A percentile compares a stretch with the other conserved stretches of the same genome.
These are phyloP conservation scores for Ziziphus jujuba DNA, from an alignment of 306 rosid genomes.

Conservation along the genomic window DNA sequence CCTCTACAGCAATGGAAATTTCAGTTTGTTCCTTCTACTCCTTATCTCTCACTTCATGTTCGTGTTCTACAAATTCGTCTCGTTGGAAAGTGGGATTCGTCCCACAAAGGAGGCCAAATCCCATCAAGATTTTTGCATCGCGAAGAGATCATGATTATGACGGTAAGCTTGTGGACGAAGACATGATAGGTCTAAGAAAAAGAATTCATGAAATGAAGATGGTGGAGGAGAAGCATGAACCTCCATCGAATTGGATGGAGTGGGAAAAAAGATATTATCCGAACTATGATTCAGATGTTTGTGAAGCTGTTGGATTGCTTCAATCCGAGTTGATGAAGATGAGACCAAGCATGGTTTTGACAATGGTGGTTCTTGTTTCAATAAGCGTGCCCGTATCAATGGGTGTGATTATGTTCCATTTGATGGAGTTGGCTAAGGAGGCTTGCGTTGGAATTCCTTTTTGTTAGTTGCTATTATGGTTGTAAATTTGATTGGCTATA, in stretches of 20 bases:
- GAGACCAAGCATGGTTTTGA: conserved; percentile 33
- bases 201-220: conserved; percentile 47
- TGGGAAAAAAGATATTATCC: conserved; percentile 35
- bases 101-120: background rate
- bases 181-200: conserved; percentile 56
- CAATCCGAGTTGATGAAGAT: conserved; percentile 34
- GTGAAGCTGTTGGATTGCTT: conserved; percentile 33
- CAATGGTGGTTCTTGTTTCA: conserved; percentile 24
- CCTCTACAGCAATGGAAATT: conserved; percentile 20
- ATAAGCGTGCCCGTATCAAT: conserved; percentile 22
- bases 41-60: background rate
- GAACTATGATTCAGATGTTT: conserved; percentile 18
- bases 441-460: conserved; percentile 5
- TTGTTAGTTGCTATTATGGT: background rate
- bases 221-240: conserved; percentile 12
- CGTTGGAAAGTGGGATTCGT: background rate
- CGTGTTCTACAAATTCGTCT: background rate
- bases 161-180: conserved; percentile 55
- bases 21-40: conserved; percentile 30
- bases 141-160: conserved; percentile 34
- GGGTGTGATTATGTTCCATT: conserved; percentile 17
- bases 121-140: conserved; percentile 26
- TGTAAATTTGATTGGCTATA: too few species aligned
- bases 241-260: conserved; percentile 30
- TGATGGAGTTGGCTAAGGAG: conserved; percentile 14